Percentiles rank a stretch among this genome's conserved stretches.
These are phyloP conservation scores for Porogramme epimiltina DNA, from an alignment of 1,284 basidiomycete genomes.

Conservation along the genomic window DNA sequence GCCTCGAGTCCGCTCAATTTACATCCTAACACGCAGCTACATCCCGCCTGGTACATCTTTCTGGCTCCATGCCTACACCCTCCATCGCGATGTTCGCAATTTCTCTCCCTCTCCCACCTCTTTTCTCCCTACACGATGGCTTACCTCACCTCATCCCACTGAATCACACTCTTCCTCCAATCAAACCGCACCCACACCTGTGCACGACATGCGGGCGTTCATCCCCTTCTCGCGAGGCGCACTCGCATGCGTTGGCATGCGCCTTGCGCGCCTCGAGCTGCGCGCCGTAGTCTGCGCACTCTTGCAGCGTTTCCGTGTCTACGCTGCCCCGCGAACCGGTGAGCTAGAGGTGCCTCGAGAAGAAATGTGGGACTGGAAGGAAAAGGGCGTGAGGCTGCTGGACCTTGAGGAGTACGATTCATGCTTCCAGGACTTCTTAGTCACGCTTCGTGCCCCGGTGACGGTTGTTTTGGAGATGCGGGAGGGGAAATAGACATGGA, in stretches of 20 bases:
- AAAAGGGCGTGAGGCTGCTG: no score
- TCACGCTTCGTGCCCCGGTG: no score
- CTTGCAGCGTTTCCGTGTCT: constrained; percentile 1
- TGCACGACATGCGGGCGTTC: constrained; percentile 26
- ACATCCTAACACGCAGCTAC: constrained; percentile 4
- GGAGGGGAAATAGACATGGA: no score
- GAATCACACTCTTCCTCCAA: no score
- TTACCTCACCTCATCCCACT: no score
- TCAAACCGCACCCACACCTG: constrained; percentile 1
- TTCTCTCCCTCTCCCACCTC: constrained; percentile 28
- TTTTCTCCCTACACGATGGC: constrained; percentile 33
- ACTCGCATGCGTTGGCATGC: constrained; percentile 32
- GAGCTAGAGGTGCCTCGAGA: no score
- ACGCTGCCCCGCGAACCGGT: background rate
- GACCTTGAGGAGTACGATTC: no score
- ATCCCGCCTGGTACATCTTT: constrained; percentile 27
- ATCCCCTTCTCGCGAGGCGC: constrained; percentile 31
- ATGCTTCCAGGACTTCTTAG: no score
- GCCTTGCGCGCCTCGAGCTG: constrained; percentile 24
- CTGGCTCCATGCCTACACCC: constrained; percentile 24
- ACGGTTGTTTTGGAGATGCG: no score
- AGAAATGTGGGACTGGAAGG: no score
- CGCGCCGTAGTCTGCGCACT: constrained; percentile 12
- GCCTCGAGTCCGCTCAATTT: background rate
- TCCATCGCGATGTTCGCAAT: constrained; percentile 33